A percentile compares a stretch with the other conserved stretches of the same genome.
These are phyloP conservation scores for Paraphoma chrysanthemicola DNA, from an alignment of 2,329 filamentous ascomycete species.

Conservation along the genomic window DNA sequence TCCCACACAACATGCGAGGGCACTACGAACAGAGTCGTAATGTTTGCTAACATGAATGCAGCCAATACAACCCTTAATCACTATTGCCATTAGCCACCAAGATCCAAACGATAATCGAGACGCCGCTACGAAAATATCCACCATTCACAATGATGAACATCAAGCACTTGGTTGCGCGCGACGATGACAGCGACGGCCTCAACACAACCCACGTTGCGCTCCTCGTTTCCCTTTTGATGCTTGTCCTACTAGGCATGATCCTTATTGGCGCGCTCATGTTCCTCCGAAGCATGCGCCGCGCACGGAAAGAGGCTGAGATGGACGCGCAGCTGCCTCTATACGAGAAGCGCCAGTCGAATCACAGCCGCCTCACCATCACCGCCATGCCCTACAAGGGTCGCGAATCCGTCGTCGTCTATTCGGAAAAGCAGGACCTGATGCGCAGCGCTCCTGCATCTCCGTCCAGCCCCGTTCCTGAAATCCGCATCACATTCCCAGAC, in stretches of 20 bases:
- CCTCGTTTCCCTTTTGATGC: constrained; percentile 77
- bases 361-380: constrained; percentile 65
- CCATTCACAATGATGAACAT: constrained; percentile 50
- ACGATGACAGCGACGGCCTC: constrained; percentile 57
- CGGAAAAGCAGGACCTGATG: constrained; percentile 80
- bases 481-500: constrained; percentile 97
- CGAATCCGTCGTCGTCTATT: constrained; percentile 77
- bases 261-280: constrained; percentile 73
- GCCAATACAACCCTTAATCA: constrained; percentile 37
- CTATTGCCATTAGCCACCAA: constrained; percentile 11
- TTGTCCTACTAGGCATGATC: constrained; percentile 75
- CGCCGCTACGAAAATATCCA: constrained; percentile 10
- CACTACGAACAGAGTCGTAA: constrained; percentile 5
- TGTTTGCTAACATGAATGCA: constrained; percentile 24
- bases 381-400: constrained; percentile 56
- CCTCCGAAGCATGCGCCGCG: constrained; percentile 70
- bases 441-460: constrained; percentile 78
- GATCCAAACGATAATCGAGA: constrained; percentile 2
- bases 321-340: constrained; percentile 69
- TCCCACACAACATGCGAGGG: constrained; percentile 21
- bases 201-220: constrained; percentile 73
- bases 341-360: constrained; percentile 62
- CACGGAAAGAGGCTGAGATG: constrained; percentile 54
- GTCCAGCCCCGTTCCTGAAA: constrained; percentile 84
- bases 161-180: constrained; percentile 59